Percentiles rank a stretch among this genome's conserved stretches.
These are phyloP conservation scores for Haplosporangium gracile DNA, from an alignment of 192 early-diverging fungal species.

Conservation along the genomic window DNA sequence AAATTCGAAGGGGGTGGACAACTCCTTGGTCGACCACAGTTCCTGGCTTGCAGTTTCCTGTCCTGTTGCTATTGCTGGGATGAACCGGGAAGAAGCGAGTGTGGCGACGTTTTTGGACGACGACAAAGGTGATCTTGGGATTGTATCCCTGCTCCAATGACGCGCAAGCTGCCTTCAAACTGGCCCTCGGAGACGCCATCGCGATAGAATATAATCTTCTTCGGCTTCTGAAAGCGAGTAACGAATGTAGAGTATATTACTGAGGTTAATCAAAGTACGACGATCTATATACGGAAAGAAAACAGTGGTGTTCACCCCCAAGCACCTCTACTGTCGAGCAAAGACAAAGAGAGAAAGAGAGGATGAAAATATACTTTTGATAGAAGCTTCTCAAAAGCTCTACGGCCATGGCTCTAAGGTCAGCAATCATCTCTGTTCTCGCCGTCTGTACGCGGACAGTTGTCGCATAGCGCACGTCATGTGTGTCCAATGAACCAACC, in stretches of 20 bases:
- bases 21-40: constrained; percentile 81
- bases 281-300: background rate
- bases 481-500: constrained; percentile 72
- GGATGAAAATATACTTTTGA: constrained; percentile 27
- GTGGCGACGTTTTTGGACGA: constrained; percentile 93
- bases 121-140: constrained; percentile 87
- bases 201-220: constrained; percentile 86
- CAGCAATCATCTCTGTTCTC: constrained; percentile 77
- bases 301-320: background rate
- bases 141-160: constrained; percentile 76
- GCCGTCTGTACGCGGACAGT: constrained; percentile 73
- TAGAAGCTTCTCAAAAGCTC: constrained; percentile 78
- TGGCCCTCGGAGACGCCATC: constrained; percentile 92
- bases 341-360: background rate
- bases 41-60: constrained; percentile 87
- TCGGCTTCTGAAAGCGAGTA: constrained; percentile 67
- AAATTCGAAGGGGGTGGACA: constrained; percentile 84
- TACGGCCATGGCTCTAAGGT: constrained; percentile 72
- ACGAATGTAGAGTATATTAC: background rate
- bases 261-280: background rate
- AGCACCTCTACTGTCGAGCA: background rate
- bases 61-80: constrained; percentile 71
- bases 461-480: constrained; percentile 73
- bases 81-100: constrained; percentile 85
- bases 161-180: constrained; percentile 76